Percentiles rank a stretch among this genome's conserved stretches.
Evolutionary conservation across 108 stramenopile species (phyloP).

Genomic region (Fragilaria radians): DNA sequence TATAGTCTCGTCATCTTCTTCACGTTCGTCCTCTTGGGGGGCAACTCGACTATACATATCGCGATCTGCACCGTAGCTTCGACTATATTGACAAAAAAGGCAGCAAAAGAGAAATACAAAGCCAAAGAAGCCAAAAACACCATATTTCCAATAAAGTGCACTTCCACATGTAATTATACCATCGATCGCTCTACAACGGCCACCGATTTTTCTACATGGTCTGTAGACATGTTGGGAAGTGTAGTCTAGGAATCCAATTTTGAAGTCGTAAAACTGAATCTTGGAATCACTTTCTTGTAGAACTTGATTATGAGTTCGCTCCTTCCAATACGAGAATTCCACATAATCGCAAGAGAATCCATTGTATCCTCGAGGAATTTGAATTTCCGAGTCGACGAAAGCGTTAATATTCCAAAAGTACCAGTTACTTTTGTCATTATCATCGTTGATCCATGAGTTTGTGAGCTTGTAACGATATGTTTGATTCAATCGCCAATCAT

Average conservation of each 20-base stretch:
- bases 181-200: background rate
- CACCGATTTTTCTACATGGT: background rate
- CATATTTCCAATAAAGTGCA: background rate
- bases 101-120: background rate
- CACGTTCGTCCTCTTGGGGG: slow-evolving; percentile 3
- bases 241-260: background rate
- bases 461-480: background rate
- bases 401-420: background rate
- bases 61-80: background rate
- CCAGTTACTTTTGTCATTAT: background rate
- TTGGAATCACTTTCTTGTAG: background rate
- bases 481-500: background rate
- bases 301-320: background rate
- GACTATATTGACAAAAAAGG: background rate
- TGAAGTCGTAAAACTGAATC: slow-evolving; percentile 1
- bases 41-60: slow-evolving; percentile 5
- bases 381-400: background rate
- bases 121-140: slow-evolving; percentile 1
- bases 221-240: background rate
- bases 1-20: background rate
- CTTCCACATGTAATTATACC: slow-evolving; percentile 4
- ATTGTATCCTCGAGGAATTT: background rate
- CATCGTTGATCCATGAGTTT: slow-evolving; percentile 1
- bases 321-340: background rate
- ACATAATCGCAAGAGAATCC: background rate